Base-by-base conservation (phyloP, 257 asterid species). In the Nicotiana benthamiana region DNA sequence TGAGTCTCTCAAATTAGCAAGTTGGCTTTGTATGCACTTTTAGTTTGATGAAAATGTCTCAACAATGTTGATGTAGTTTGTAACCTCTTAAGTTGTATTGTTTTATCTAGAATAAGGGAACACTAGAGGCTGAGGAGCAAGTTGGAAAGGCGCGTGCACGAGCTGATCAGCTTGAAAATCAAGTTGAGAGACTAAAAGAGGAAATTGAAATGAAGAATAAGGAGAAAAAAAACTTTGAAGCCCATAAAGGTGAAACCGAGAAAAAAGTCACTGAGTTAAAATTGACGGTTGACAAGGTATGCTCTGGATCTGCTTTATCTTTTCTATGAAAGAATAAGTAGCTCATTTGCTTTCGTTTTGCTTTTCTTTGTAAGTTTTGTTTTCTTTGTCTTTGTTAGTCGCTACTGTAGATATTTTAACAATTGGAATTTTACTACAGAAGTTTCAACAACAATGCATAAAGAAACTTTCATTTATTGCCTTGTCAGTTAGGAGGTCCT, bases 71-170 rank as follows among this genome's bases (percentile, higher is more conserved):
- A 17, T 60, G 61, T 79, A 61, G 67, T 36, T 53, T 27, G 83
- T 65, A 60, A n/a, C 79, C 53, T 40, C 52, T 72, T 81, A 15
- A 26, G 60, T 79, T 61, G 2, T 30, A 66, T 82, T 80, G 84
- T 34, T 77, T 18, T 82, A 68, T 79, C 24, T 61, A 90, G 96
- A 81, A 86, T 80, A 93, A 91, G 75, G 93, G 91, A 76, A 90
- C 87, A 32, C 18, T 79, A 80, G 92, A 86, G 82, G 89, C 92
- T 22, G 85, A 90, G 59, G 96, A 93, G 83, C 89, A 89, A 82
- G 87, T 90, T 79, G 90, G 86, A 32, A 91, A 89, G 90, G 97
- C 94, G 78, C 94, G 88, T 61, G 96, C 91, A 85, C 90, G 86
- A 75, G 94, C 91, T 82, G 88, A 27, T 60, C 96, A 90, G 62